Conservation (phyloP, 2,329 filamentous ascomycete species). For the Dothideomycetes sp. region DNA sequence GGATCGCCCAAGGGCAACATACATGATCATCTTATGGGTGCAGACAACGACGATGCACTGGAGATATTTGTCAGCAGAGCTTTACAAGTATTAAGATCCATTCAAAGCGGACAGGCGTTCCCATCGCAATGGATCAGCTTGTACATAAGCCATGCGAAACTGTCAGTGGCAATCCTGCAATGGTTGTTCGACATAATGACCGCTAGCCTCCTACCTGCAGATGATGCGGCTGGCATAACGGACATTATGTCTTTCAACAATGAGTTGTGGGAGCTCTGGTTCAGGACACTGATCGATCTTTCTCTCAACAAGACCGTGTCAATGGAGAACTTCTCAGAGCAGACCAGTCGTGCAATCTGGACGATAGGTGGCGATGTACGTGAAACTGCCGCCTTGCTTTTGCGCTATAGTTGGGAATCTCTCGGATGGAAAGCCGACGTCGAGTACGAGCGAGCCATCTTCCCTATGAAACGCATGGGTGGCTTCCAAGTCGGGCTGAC, state of each 20-base stretch:
- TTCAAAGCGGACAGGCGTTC: conserved; percentile 81
- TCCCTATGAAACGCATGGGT: conserved; percentile 73
- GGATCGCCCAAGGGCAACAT: conserved; percentile 3
- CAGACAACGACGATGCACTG: conserved; percentile 2
- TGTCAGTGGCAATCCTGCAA: conserved; percentile 7
- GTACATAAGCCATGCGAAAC: conserved; percentile 47
- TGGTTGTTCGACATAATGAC: conserved; percentile 45
- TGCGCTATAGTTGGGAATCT: conserved; percentile 81
- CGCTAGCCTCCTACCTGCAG: conserved; percentile 78
- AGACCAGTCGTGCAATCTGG: conserved; percentile 93
- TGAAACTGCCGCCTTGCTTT: conserved; percentile 76
- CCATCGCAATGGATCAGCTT: conserved; percentile 84
- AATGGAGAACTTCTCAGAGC: conserved; percentile 90
- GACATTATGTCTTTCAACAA: conserved; percentile 61
- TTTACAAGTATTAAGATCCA: conserved; percentile 77
- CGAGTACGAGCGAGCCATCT: conserved; percentile 62
- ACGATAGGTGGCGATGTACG: conserved; percentile 96
- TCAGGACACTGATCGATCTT: conserved; percentile 76
- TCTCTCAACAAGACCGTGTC: conserved; percentile 83
- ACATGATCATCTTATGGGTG: neutral
- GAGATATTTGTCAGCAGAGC: conserved; percentile 5
- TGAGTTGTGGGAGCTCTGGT: conserved; percentile 87
- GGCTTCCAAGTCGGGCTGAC: conserved; percentile 99
- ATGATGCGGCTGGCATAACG: conserved; percentile 67
- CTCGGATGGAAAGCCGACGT: conserved; percentile 88